These are phyloP conservation scores for Hypoxylon sp. DNA, from an alignment of 2,329 filamentous ascomycete genomes.

Conservation along the genomic window DNA sequence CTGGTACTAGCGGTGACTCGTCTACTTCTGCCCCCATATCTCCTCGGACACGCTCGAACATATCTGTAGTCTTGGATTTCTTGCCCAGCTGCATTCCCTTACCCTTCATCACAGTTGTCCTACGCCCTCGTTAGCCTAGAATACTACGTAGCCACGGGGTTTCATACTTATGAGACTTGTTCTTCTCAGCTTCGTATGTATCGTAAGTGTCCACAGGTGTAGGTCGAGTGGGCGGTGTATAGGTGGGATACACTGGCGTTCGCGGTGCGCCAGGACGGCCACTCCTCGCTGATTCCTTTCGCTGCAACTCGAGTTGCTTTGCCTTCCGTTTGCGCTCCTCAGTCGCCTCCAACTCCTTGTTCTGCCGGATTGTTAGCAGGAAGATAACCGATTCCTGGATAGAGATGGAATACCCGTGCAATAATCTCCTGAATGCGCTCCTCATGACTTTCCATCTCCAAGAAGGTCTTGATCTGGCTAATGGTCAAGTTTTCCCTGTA, in stretches of 20 bases:
- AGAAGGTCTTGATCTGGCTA: conserved; percentile 97
- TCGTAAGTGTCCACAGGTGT: conserved; percentile 87
- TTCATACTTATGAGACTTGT: conserved; percentile 85
- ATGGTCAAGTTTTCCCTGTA: conserved; percentile 97
- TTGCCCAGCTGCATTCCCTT: conserved; percentile 99
- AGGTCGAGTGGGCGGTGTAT: conserved; percentile 83
- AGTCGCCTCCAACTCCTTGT: conserved; percentile 98
- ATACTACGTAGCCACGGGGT: conserved; percentile 3
- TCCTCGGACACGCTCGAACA: conserved; percentile 94
- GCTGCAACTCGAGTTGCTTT: conserved; percentile 98
- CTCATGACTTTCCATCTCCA: conserved; percentile 99
- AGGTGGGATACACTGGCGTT: conserved; percentile 88
- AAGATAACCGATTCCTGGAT: conserved; percentile 24
- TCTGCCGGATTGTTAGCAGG: conserved; percentile 66
- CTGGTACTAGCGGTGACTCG: conserved; percentile 77
- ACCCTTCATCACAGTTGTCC: conserved; percentile 79
- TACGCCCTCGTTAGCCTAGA: conserved; percentile 54
- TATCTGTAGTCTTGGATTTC: conserved; percentile 97
- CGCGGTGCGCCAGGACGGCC: conserved; percentile 77
- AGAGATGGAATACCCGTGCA: conserved; percentile 74
- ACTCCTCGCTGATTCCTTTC: conserved; percentile 91
- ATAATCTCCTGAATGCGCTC: conserved; percentile 99
- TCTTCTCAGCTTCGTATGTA: conserved; percentile 97
- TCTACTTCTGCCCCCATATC: conserved; percentile 91
- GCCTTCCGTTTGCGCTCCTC: conserved; percentile 99